Percentiles rank a stretch among this genome's conserved stretches.
These are phyloP conservation scores for Didymella glomerata DNA, from an alignment of 2,329 filamentous ascomycete genomes.

Conservation along the genomic window DNA sequence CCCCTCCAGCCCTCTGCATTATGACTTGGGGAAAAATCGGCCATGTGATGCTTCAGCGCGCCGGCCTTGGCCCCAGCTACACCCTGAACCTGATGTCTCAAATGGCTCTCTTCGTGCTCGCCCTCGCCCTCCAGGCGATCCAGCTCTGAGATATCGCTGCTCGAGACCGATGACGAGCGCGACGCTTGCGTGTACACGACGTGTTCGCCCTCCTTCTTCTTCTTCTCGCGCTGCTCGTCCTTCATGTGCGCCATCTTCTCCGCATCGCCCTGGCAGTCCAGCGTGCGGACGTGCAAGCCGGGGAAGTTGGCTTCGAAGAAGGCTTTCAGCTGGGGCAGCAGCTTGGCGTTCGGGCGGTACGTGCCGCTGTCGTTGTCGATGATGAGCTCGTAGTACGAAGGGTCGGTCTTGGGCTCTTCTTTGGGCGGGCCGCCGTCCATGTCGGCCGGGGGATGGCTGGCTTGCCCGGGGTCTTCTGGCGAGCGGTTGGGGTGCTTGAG, in stretches of 20 bases:
- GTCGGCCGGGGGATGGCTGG: constrained; percentile 62
- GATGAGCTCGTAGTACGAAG: constrained; percentile 77
- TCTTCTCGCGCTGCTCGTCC: constrained; percentile 74
- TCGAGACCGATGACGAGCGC: constrained; percentile 58
- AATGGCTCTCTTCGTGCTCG: constrained; percentile 33
- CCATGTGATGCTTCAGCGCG: constrained; percentile 38
- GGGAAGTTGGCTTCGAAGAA: constrained; percentile 80
- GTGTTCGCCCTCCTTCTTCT: constrained; percentile 68
- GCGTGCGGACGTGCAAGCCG: constrained; percentile 74
- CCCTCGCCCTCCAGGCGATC: constrained; percentile 50
- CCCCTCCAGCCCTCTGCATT: constrained; percentile 40
- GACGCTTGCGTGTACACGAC: constrained; percentile 65
- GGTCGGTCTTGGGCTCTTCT: constrained; percentile 58
- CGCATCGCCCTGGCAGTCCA: constrained; percentile 77
- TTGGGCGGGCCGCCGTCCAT: constrained; percentile 58
- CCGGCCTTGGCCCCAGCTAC: constrained; percentile 36
- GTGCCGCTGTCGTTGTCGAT: constrained; percentile 97
- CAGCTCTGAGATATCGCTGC: constrained; percentile 64
- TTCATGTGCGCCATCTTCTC: constrained; percentile 79
- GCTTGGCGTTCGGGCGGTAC: constrained; percentile 82
- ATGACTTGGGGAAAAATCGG: constrained; percentile 33
- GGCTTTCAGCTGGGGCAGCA: constrained; percentile 73
- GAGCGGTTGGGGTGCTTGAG: constrained; percentile 61
- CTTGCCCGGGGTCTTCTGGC: constrained; percentile 45
- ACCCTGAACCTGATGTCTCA: constrained; percentile 42